Base-by-base conservation (phyloP, 2,329 filamentous ascomycete species). In the Aspergillaceae sp. region DNA sequence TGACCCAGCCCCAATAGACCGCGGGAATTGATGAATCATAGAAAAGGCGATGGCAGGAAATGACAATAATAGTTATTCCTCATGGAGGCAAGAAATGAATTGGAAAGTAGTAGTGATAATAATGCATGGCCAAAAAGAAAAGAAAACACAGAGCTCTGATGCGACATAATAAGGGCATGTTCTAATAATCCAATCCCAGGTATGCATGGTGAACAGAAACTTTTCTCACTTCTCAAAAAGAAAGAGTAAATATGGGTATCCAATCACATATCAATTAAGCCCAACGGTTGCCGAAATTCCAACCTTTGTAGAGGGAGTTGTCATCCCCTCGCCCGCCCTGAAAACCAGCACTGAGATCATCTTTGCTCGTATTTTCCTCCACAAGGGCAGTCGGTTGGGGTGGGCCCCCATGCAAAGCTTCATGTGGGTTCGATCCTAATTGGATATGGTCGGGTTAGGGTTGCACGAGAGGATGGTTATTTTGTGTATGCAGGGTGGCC, bases 241-340 rank as follows among this genome's bases (percentile, higher is more conserved):
- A 36, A 9, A 36, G 40, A 26, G 37, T 30, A 29, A 34, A 38
- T 38, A 26, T 37, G 48, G 52, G 37, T 49, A 52, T 51, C 47
- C 49, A 41, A 40, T 47, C 42, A 45, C 41, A 43, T 38, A 52
- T 44, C 29, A 37, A 34, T 28, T 47, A 57, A 40, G 50, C 51
- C 49, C 55, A 56, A 35, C 51, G 51, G 36, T 55, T 54, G 40
- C 49, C 49, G 40, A 52, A 44, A 43, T 48, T 49, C 54, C 51
- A 53, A 27, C 42, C 38, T 30, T 44, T 48, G 41, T 51, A 48
- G n/a, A 51, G 40, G 26, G 46, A 42, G 19, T 51, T 34, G 40
- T 48, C 36, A 27, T 50, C 48, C 3, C 37, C 48, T 32, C 30
- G 9, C n/a, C 45, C 45, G 11, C 7, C 40, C 9, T 11, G 26